Base-by-base conservation (phyloP, 2,329 filamentous ascomycete species). In the Trichoderma sp. region DNA sequence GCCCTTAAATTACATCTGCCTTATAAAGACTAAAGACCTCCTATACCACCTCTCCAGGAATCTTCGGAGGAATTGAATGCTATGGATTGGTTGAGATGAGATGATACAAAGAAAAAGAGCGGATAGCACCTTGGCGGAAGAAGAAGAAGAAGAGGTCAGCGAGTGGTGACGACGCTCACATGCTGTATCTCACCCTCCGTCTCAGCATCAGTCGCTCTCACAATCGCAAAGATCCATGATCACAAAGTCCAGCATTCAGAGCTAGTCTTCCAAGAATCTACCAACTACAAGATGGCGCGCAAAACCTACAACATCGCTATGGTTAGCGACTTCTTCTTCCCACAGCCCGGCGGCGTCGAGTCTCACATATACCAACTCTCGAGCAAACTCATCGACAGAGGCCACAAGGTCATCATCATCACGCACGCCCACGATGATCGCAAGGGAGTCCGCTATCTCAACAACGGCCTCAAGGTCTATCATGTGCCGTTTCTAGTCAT, bases 251-350 rank as follows among this genome's bases (percentile, higher is more conserved):
- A 20, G 57, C 57, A n/a, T 59, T 28, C 1, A 12, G 2, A 0
- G 17, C 57, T 59, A 30, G 12, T 53, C 1, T 23, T 30, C 39
- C 1, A 28, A 28, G 0, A 2, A 17, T 9, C 5, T 6, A 61
- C 1, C 23, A 7, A 43, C 17, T 4, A 1, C 81, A 82, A 76
- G 70, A 88, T 87, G 82, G 81, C 85, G 76, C 86, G 84, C 76
- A 85, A 85, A 74, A 88, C 87, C 36, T 91, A 91, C 81, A 91
- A 90, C 78, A 91, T 91, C 83, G 90, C 89, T 74, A 99, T 99
- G 96, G 93, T 98, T 81, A 95, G 95, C 88, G 96, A 99, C 86
- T 98, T 97, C 88, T 99, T 99, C 90, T 99, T 97, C 80, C 96
- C 96, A 15, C 95, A 98, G 79, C 95, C 96, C 67, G 95, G 96